These are phyloP conservation scores for Nitzschia putrida DNA, from an alignment of 108 stramenopile species.

Conservation along the genomic window DNA sequence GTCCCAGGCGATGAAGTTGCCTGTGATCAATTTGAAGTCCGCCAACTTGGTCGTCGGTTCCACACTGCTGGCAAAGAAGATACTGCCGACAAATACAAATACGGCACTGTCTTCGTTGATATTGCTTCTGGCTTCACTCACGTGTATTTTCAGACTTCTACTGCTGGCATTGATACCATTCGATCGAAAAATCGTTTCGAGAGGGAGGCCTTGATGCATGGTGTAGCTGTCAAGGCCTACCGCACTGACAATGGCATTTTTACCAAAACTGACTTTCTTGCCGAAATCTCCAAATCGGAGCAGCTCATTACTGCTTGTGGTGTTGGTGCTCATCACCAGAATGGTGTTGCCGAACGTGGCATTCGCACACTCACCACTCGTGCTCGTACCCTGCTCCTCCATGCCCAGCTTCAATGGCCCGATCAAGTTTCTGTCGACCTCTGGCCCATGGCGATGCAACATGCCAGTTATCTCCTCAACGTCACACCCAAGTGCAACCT, in stretches of 20 bases:
- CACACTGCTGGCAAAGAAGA: slow-evolving; percentile 36
- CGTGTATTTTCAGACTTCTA: slow-evolving; percentile 29
- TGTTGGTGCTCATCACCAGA: no score
- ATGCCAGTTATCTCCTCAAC: slow-evolving; percentile 49
- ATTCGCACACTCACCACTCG: slow-evolving; percentile 37
- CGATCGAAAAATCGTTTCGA: slow-evolving; percentile 38
- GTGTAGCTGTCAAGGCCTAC: slow-evolving; percentile 30
- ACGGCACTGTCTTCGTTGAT: slow-evolving; percentile 51
- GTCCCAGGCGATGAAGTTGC: slow-evolving; percentile 42
- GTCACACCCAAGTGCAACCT: slow-evolving; percentile 25
- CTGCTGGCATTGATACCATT: slow-evolving; percentile 45
- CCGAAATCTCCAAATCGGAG: neutral
- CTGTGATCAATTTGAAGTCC: slow-evolving; percentile 42
- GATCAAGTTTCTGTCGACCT: slow-evolving; percentile 15
- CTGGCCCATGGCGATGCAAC: slow-evolving; percentile 54
- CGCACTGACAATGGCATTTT: slow-evolving; percentile 48
- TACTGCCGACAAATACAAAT: neutral
- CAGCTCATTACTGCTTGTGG: slow-evolving; percentile 26
- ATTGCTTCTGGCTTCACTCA: slow-evolving; percentile 30
- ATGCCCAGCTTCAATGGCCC: slow-evolving; percentile 48
- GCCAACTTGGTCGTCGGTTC: slow-evolving; percentile 37
- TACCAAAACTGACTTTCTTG: neutral
- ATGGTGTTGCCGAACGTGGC: slow-evolving; percentile 48
- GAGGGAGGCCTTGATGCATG: neutral
- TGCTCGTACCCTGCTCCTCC: slow-evolving; percentile 53